Evolutionary conservation across 129 eudicot genomes (phyloP).

Genomic region (Escallonia rubra): DNA sequence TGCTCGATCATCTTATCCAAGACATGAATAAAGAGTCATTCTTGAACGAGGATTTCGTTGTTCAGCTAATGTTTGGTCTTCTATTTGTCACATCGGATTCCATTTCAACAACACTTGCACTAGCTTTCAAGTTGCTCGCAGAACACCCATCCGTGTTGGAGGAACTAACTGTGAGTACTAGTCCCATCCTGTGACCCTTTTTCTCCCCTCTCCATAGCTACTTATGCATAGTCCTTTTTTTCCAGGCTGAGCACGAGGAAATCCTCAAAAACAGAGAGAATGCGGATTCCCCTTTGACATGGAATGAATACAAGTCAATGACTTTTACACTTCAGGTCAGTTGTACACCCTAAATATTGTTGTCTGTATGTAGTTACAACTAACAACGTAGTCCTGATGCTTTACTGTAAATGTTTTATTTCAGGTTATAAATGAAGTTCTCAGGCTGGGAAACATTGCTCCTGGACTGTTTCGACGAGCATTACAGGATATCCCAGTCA

Average conservation of each 20-base stretch:
- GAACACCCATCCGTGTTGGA: constrained; percentile 47
- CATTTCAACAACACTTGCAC: constrained; percentile 35
- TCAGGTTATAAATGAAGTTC: constrained; percentile 54
- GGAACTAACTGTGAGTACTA: constrained; percentile 40
- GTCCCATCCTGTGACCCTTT: too few species aligned
- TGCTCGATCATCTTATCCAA: constrained; percentile 39
- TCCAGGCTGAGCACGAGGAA: constrained; percentile 53
- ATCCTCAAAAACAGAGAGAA: constrained; percentile 39
- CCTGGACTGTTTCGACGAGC: constrained; percentile 59
- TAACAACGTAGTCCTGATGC: too few species aligned
- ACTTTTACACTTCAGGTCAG: constrained; percentile 50
- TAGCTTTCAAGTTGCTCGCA: constrained; percentile 48
- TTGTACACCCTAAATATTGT: neutral
- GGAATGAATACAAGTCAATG: constrained; percentile 63
- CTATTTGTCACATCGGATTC: constrained; percentile 52
- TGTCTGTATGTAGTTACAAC: too few species aligned
- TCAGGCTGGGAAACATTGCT: constrained; percentile 53
- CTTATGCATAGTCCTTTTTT: neutral
- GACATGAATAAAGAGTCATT: constrained; percentile 38
- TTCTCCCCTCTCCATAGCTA: too few species aligned
- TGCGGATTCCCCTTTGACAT: constrained; percentile 31
- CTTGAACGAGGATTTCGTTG: constrained; percentile 45
- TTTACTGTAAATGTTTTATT: neutral
- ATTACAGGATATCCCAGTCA: constrained; percentile 41
- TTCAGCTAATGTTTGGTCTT: constrained; percentile 50